These are phyloP conservation scores for Metschnikowia baotianmanensis DNA, from an alignment of 805 yeast species.

Conservation along the genomic window DNA sequence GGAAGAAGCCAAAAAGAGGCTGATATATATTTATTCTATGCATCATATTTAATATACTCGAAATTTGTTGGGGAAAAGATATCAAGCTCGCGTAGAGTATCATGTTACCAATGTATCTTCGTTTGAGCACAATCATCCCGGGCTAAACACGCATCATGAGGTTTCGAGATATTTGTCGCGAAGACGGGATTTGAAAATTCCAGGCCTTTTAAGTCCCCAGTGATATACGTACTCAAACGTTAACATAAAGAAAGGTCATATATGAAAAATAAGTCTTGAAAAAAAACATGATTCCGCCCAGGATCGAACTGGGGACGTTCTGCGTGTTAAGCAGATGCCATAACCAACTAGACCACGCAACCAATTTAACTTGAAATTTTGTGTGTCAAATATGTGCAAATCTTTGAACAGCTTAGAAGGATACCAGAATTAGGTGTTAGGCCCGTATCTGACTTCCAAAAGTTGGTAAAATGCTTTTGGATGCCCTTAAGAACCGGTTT, in stretches of 20 bases:
- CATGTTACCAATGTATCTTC: too few relatives aligned
- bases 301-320: slow-evolving; percentile 28
- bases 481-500: slow-evolving; percentile 13
- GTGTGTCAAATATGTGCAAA: too few relatives aligned
- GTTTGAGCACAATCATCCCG: too few relatives aligned
- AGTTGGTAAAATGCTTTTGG: neutral
- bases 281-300: slow-evolving; percentile 23
- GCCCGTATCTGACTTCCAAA: slow-evolving; percentile 19
- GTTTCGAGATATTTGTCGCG: too few relatives aligned
- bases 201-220: too few relatives aligned
- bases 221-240: neutral
- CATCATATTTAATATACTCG: too few relatives aligned
- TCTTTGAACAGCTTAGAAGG: too few relatives aligned
- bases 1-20: slow-evolving; percentile 29
- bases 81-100: too few relatives aligned
- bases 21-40: too few relatives aligned
- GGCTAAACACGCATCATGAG: too few relatives aligned
- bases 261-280: neutral
- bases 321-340: slow-evolving; percentile 28
- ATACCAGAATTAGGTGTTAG: slow-evolving; percentile 9
- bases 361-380: slow-evolving; percentile 5
- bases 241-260: neutral
- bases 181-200: too few relatives aligned
- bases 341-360: slow-evolving; percentile 26
- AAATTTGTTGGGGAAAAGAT: too few relatives aligned